These are phyloP conservation scores for Acorus calamus DNA, from an alignment of 106 monocot species.

Conservation along the genomic window DNA sequence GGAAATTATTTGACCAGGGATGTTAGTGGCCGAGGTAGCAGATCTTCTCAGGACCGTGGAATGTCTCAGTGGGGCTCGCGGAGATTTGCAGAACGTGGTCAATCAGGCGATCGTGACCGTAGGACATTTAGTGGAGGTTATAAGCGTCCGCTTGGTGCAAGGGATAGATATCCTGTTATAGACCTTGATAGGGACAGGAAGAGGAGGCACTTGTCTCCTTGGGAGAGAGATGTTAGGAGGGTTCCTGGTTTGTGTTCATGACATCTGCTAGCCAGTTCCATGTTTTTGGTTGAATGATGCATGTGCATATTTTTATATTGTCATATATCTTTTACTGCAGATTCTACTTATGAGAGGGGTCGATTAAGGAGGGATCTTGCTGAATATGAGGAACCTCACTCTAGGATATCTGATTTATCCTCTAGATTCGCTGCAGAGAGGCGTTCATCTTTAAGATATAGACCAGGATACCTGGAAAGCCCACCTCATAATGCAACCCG, in stretches of 20 bases:
- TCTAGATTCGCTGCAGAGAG: slow-evolving; percentile 52
- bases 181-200: no score
- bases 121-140: slow-evolving; percentile 17
- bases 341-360: slow-evolving; percentile 24
- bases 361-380: slow-evolving; percentile 45
- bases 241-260: no score
- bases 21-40: slow-evolving; percentile 14
- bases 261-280: no score
- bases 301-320: no score
- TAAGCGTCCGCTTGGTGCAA: not conserved
- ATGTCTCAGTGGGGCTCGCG: slow-evolving; percentile 6
- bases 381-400: slow-evolving; percentile 36
- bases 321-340: no score
- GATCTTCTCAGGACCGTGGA: slow-evolving; percentile 30
- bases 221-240: no score
- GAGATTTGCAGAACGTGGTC: slow-evolving; percentile 24
- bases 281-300: no score
- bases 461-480: slow-evolving; percentile 47
- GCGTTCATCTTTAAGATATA: slow-evolving; percentile 51
- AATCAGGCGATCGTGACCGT: slow-evolving; percentile 18
- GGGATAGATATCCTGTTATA: no score
- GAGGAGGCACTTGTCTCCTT: no score
- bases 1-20: slow-evolving; percentile 44
- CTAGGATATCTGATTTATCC: slow-evolving; percentile 44
- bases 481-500: slow-evolving; percentile 52